Evolutionary conservation across 768 basidiomycete species (phyloP).

Genomic region (Cystobasidium ongulense): DNA sequence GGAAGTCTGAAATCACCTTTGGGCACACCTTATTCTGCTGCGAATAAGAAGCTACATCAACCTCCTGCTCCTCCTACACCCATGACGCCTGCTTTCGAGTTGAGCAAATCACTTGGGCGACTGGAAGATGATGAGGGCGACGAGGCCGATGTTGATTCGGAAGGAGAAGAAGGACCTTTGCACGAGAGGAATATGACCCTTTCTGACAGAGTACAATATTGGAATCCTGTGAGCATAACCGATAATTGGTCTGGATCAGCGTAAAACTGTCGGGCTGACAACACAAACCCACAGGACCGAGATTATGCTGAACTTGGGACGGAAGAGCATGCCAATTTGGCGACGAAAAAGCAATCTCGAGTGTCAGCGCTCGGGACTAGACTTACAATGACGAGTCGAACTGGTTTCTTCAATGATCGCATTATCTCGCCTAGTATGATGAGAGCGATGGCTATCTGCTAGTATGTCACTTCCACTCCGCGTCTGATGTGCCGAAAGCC

Average conservation of each 20-base stretch:
- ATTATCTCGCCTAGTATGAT: slow-evolving; percentile 96
- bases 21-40: neutral
- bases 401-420: slow-evolving; percentile 43
- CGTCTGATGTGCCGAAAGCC: too few species aligned
- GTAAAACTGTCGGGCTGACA: neutral
- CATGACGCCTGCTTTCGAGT: slow-evolving; percentile 44
- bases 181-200: slow-evolving; percentile 68
- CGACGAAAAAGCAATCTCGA: neutral
- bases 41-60: neutral
- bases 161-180: slow-evolving; percentile 41
- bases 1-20: slow-evolving; percentile 33
- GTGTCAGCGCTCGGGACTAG: slow-evolving; percentile 3
- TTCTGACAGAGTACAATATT: slow-evolving; percentile 59
- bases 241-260: neutral
- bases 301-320: slow-evolving; percentile 23
- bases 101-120: slow-evolving; percentile 3
- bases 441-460: slow-evolving; percentile 79
- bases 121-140: slow-evolving; percentile 40
- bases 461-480: slow-evolving; percentile 5
- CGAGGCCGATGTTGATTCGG: slow-evolving; percentile 52
- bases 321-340: neutral
- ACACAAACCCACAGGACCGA: slow-evolving; percentile 5
- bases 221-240: slow-evolving; percentile 19
- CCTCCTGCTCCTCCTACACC: neutral
- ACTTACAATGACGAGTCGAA: slow-evolving; percentile 40